These are phyloP conservation scores for Aphanomyces euteiches DNA, from an alignment of 352 stramenopile species.

Conservation along the genomic window DNA sequence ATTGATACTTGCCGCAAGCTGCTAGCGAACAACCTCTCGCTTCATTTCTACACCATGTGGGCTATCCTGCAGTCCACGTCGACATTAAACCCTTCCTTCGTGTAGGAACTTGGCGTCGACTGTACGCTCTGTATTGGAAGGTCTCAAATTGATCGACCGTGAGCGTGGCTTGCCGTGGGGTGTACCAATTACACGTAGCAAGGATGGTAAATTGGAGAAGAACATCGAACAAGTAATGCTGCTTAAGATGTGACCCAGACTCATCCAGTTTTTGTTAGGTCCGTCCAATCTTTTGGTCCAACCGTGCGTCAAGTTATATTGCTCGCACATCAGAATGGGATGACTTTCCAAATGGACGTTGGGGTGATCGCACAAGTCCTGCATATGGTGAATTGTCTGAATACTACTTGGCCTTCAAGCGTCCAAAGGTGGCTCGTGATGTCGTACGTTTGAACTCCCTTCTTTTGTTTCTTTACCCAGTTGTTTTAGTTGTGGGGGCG, in stretches of 20 bases:
- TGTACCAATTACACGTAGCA: slow-evolving; percentile 51
- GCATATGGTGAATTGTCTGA: slow-evolving; percentile 95
- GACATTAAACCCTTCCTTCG: not conserved
- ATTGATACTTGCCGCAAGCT: slow-evolving; percentile 91
- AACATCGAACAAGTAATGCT: slow-evolving; percentile 21
- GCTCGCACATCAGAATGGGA: slow-evolving; percentile 95
- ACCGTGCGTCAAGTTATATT: slow-evolving; percentile 96
- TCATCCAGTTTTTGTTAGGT: slow-evolving; percentile 44
- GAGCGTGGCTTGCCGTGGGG: slow-evolving; percentile 73
- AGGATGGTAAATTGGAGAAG: slow-evolving; percentile 9
- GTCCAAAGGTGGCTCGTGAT: slow-evolving; percentile 64
- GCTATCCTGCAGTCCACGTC: not conserved
- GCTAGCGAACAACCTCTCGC: slow-evolving; percentile 63
- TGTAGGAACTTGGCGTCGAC: slow-evolving; percentile 79
- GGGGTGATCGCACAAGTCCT: slow-evolving; percentile 92
- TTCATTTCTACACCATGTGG: slow-evolving; percentile 94
- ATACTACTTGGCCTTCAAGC: slow-evolving; percentile 88
- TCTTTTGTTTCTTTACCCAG: slow-evolving; percentile 43
- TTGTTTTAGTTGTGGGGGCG: slow-evolving; percentile 69
- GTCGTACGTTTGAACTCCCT: slow-evolving; percentile 35
- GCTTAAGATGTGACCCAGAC: not conserved
- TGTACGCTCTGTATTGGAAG: slow-evolving; percentile 79
- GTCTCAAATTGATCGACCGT: slow-evolving; percentile 58
- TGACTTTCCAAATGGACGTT: slow-evolving; percentile 95
- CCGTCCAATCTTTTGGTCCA: slow-evolving; percentile 98